Percentiles rank a stretch among this genome's conserved stretches.
Evolutionary conservation across 306 rosid species (phyloP).

Genomic region (Acacia crassicarpa): DNA sequence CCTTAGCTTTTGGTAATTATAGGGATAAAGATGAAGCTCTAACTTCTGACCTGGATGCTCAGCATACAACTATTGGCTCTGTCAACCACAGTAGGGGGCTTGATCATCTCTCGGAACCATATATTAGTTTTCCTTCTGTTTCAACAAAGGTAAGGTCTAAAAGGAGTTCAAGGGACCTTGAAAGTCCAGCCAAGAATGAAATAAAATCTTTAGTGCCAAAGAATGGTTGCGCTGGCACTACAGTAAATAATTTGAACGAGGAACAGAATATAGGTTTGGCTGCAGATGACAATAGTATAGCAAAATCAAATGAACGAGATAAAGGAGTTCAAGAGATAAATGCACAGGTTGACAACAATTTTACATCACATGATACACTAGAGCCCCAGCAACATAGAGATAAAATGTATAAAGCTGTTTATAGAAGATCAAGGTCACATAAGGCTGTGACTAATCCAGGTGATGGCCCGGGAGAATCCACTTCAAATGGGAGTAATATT

Average conservation of each 20-base stretch:
- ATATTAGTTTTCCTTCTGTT: constrained; percentile 42
- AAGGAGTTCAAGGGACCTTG: constrained; percentile 55
- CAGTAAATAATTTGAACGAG: constrained; percentile 37
- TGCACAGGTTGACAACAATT: constrained; percentile 39
- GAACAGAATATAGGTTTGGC: constrained; percentile 40
- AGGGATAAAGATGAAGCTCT: constrained; percentile 48
- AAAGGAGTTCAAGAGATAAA: constrained; percentile 47
- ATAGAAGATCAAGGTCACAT: constrained; percentile 71
- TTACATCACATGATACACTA: constrained; percentile 39
- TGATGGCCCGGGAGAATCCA: constrained; percentile 55
- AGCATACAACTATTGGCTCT: constrained; percentile 38
- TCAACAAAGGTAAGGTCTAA: constrained; percentile 65
- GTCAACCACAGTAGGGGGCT: constrained; percentile 31
- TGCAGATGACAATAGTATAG: constrained; percentile 38
- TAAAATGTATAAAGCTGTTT: constrained; percentile 79
- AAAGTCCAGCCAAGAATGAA: constrained; percentile 62
- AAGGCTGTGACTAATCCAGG: constrained; percentile 51
- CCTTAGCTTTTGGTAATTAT: constrained; percentile 35
- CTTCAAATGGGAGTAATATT: constrained; percentile 55
- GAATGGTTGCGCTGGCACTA: constrained; percentile 41
- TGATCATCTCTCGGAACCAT: constrained; percentile 49
- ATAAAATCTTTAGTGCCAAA: constrained; percentile 43
- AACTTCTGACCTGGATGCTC: constrained; percentile 41
- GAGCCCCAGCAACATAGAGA: constrained; percentile 50
- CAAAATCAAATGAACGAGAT: constrained; percentile 45